phyloP scores from a whole-genome alignment of 352 stramenopile species.

The Pythium aphanidermatum region DNA sequence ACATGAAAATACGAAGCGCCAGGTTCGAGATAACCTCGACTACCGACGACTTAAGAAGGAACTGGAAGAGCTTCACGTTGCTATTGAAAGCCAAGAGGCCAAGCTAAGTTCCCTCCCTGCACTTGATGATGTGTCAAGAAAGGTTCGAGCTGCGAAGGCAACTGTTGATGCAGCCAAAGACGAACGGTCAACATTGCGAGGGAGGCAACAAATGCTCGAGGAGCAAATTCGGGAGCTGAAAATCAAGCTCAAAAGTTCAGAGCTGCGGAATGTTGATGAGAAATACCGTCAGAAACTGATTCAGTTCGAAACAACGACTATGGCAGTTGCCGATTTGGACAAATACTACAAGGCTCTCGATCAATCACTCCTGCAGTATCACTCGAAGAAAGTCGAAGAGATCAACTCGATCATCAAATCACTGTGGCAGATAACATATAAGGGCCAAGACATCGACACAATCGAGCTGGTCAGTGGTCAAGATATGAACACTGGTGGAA shows the following conservation, averaged over 20 bases:
- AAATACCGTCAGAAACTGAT: slow-evolving; percentile 93
- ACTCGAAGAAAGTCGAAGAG: slow-evolving; percentile 98
- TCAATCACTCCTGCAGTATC: slow-evolving; percentile 95
- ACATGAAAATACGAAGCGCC: slow-evolving; percentile 53
- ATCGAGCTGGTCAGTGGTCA: slow-evolving; percentile 97
- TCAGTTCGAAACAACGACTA: slow-evolving; percentile 93
- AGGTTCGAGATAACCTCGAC: slow-evolving; percentile 77
- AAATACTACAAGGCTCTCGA: slow-evolving; percentile 96
- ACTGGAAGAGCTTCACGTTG: slow-evolving; percentile 27
- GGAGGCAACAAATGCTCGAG: slow-evolving; percentile 49
- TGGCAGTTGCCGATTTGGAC: slow-evolving; percentile 96
- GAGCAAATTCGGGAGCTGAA: slow-evolving; percentile 59
- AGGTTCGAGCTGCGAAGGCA: slow-evolving; percentile 28
- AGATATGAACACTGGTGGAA: slow-evolving; percentile 47
- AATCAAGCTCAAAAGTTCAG: slow-evolving; percentile 37
- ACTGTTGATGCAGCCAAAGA: slow-evolving; percentile 27
- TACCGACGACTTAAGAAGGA: slow-evolving; percentile 53
- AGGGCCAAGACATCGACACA: slow-evolving; percentile 98
- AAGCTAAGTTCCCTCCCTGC: slow-evolving; percentile 51
- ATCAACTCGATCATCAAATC: slow-evolving; percentile 99
- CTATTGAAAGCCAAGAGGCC: slow-evolving; percentile 29
- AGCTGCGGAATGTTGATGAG: slow-evolving; percentile 94
- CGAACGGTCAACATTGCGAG: slow-evolving; percentile 30
- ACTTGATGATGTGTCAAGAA: slow-evolving; percentile 40
- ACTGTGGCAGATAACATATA: slow-evolving; percentile 98